phyloP scores from a whole-genome alignment of 140 eudicot species.

The Stevia rebaudiana region DNA sequence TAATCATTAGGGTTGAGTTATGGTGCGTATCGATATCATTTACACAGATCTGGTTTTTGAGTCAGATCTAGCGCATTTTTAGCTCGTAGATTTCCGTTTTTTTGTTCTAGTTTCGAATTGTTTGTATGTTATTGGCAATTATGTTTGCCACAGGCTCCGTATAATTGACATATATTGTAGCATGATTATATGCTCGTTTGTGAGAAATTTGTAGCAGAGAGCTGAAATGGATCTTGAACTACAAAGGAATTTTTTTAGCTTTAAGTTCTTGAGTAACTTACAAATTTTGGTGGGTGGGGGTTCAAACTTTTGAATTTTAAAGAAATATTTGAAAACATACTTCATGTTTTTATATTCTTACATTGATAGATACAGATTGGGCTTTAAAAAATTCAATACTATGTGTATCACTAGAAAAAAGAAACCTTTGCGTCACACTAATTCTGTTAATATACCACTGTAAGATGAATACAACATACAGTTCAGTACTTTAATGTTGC shows the following conservation, averaged over 20 bases:
- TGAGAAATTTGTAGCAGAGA: neutral
- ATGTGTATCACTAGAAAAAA: neutral
- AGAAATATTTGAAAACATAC: neutral
- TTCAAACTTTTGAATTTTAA: neutral
- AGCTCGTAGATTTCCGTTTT: neutral
- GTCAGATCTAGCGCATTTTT: conserved; percentile 10
- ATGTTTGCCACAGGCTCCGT: neutral
- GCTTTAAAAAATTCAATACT: neutral
- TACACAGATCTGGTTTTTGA: conserved; percentile 20
- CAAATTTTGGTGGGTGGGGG: neutral
- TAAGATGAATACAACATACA: neutral
- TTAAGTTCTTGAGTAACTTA: neutral
- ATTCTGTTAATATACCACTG: neutral
- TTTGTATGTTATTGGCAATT: neutral
- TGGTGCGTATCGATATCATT: neutral
- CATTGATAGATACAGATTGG: neutral
- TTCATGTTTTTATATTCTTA: neutral
- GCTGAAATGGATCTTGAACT: conserved; percentile 1
- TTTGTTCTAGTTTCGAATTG: neutral
- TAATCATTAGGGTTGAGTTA: neutral
- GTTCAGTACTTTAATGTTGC: too few species aligned
- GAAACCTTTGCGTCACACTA: neutral
- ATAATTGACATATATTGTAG: neutral
- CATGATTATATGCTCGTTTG: conserved; percentile 4
- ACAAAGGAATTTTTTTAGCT: neutral